These are phyloP conservation scores for Schizochytrium sp. DNA, from an alignment of 108 stramenopile genomes.

Conservation along the genomic window DNA sequence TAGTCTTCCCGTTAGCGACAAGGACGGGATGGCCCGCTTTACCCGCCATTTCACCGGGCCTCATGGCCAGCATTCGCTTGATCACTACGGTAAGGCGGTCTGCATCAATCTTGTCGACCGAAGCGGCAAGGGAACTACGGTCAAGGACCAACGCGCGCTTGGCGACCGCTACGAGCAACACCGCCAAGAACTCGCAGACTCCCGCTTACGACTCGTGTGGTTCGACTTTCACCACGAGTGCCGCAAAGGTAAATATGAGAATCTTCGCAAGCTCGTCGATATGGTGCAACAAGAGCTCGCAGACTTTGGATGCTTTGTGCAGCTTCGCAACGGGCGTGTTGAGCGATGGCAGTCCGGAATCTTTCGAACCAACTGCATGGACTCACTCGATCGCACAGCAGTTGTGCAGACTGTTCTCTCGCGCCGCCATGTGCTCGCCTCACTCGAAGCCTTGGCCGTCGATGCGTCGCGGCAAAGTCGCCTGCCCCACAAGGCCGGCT, in stretches of 20 bases:
- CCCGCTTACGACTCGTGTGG: conserved; percentile 67
- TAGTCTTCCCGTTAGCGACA: conserved; percentile 64
- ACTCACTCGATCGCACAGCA: conserved; percentile 92
- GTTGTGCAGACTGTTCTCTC: conserved; percentile 90
- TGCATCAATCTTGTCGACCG: conserved; percentile 86
- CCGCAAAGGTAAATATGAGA: conserved; percentile 73
- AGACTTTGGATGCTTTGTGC: conserved; percentile 61
- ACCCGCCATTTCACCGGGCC: conserved; percentile 51
- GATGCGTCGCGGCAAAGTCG: conserved; percentile 23
- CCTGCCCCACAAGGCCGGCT: conserved; percentile 30
- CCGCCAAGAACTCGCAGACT: conserved; percentile 5
- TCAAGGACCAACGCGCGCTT: conserved; percentile 69
- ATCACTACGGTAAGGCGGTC: conserved; percentile 36
- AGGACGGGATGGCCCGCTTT: conserved; percentile 63
- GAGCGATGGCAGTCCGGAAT: conserved; percentile 63
- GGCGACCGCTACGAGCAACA: conserved; percentile 51
- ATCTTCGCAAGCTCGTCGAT: conserved; percentile 60
- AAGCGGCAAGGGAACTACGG: conserved; percentile 37
- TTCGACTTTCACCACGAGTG: conserved; percentile 95
- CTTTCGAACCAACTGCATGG: conserved; percentile 95
- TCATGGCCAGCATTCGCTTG: conserved; percentile 41
- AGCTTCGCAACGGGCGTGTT: conserved; percentile 31
- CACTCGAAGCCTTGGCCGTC: neutral
- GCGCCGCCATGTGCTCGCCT: conserved; percentile 57
- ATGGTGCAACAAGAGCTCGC: conserved; percentile 55